Base-by-base conservation (phyloP, 345 rosid genomes). In the Eucalyptus grandis region DNA sequence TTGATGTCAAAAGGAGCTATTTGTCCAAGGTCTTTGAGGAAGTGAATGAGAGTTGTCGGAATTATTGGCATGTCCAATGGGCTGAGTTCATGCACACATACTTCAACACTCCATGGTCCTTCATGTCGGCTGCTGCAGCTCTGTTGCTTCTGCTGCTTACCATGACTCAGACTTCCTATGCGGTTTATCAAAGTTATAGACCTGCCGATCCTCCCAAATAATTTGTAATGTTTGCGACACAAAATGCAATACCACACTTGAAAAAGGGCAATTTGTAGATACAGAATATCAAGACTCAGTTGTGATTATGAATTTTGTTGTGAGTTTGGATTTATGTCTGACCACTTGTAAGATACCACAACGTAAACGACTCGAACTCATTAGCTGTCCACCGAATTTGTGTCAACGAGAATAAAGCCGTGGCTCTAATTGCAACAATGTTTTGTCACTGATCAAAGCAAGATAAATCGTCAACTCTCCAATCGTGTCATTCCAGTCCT, bases 91-190 rank as follows among this genome's bases (percentile, higher is more conserved):
- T 90, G 93, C 92, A 92, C 88, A 96, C 95, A 9, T 97, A 97
- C 51, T 96, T 97, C 58, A 91, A 90, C 22, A 95, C 96, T 51
- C 99, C 99, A 11, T 97, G 98, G 99, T 95, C 98, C 31, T 95
- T 95, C 89, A 47, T 94, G 14, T 97, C 99, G 10, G 97, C 97
- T 13, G 86, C 93, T 47, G 98, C 97, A 47, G 98, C 99, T 24
- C 19, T 95, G 44, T 58, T 95, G 86, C 93, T 96, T 67, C 90
- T 96, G 17, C n/a, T 97, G 6, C 93, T 97, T 58, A 94, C 98
- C 12, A 56, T 95, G 17, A 80, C 90, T 3, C 96, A 97, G 86
- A 93, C 98, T 14, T 77, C 91, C 44, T 96, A 87, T 92, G 87
- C 98, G n/a, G 87, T 87, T 31, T 91, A 88, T 51, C 37, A 14